These are phyloP conservation scores for Prunus persica DNA, from an alignment of 306 rosid genomes.

Conservation along the genomic window DNA sequence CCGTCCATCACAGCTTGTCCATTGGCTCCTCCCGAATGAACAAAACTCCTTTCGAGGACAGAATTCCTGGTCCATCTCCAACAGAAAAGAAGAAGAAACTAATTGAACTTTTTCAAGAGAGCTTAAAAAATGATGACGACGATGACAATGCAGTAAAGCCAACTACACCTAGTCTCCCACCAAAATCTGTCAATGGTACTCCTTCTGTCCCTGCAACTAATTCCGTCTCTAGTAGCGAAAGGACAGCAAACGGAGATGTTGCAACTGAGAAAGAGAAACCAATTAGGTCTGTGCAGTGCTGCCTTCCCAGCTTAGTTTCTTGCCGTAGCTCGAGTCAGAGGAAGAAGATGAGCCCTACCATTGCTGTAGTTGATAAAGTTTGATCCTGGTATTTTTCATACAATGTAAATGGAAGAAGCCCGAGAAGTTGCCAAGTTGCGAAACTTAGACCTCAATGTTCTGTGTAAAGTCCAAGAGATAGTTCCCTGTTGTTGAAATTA, in stretches of 20 bases:
- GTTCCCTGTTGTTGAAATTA: conserved; percentile 27
- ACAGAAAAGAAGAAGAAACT: conserved; percentile 60
- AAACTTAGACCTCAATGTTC: conserved; percentile 12
- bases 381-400: background rate
- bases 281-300: conserved; percentile 50
- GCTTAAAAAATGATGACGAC: conserved; percentile 32
- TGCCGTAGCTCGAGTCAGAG: conserved; percentile 64
- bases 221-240: conserved; percentile 56
- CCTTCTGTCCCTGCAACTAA: conserved; percentile 44
- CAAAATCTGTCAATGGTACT: conserved; percentile 50
- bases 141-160: conserved; percentile 33
- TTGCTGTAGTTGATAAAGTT: conserved; percentile 50
- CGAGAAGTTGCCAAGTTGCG: conserved; percentile 7
- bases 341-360: conserved; percentile 64
- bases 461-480: conserved; percentile 39
- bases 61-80: conserved; percentile 44
- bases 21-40: conserved; percentile 30
- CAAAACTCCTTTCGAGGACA: conserved; percentile 33
- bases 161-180: conserved; percentile 28
- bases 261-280: conserved; percentile 30
- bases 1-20: conserved; percentile 46
- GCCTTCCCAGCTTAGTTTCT: conserved; percentile 78
- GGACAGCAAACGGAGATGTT: conserved; percentile 43
- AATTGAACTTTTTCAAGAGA: conserved; percentile 72
- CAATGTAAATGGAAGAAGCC: conserved; percentile 16